Evolutionary conservation across 345 rosid genomes (phyloP), one percentile per base, ranked within the genome.

Genomic region (Corymbia maculata): DNA sequence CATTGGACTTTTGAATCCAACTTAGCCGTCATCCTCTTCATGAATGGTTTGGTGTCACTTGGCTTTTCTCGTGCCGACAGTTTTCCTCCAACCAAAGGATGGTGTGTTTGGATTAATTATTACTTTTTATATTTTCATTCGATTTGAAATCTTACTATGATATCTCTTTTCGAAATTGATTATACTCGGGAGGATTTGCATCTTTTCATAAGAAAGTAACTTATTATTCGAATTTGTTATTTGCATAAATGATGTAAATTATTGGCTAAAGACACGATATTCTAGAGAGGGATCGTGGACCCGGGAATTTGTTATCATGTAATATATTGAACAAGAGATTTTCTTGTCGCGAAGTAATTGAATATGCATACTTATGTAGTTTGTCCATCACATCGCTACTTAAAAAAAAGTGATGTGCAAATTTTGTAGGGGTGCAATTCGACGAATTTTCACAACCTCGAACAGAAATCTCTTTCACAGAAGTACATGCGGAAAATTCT

Each of bases 31-130:
- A 70, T 36, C 82, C 82, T 36, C 49, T 36, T 70, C 47, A 36
- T 5, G 36, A 2, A 9, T 3, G 19, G 84, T 42, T 21, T 2
- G 82, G 84, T 75, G 84, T 28, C 28, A 21, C 84, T 19, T 75
- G 26, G 84, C 84, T 42, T 75, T 75, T 75, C 49, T 42, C 49
- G 49, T 42, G 49, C 49, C 84, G 28, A 42, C 82, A 21, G 4
- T 36, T 42, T 19, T 75, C 45, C 28, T 75, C 45, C 28, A 49
- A 14, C 26, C 6, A 36, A 10, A 4, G 13, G 17, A 70, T 24
- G 45, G 17, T 32, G 0, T 2, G 7, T 3, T 70, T 4, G 13
- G 6, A 75, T 75, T 3, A 6, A 42, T 4, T 21, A 2, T 1
- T 17, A 6, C 26, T 36, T 36, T 36, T 75, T 75, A 75, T 36